Base-by-base conservation (phyloP, 2,329 filamentous ascomycete genomes). In the Aaosphaeria pasadenensis region DNA sequence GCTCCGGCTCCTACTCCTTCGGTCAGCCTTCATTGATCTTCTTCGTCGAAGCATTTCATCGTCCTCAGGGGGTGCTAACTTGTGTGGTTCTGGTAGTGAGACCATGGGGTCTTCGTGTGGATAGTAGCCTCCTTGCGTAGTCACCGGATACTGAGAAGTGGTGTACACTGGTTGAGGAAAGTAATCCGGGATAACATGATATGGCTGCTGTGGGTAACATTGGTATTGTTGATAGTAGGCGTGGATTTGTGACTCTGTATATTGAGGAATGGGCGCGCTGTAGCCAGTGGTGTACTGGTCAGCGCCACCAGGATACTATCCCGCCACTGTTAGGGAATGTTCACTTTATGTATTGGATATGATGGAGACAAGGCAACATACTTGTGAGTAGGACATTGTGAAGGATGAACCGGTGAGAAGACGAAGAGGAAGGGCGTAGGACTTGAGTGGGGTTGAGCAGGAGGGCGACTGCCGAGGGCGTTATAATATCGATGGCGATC, bases 181-280 rank as follows among this genome's bases (percentile, higher is more conserved):
- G 30, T 44, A 44, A 29, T 64, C 62, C 30, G 59, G 49, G 11
- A 66, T 51, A 28, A 63, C 48, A 6, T 57, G 50, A 39, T 64
- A 63, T 6, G 64, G 58, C 42, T 63, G 58, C 33, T 59, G 55
- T 31, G 63, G 64, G 39, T 62, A 65, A 46, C 54, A 56, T 40
- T 61, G 56, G 46, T 65, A 67, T 43, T 64, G 60, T 36, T 57
- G 54, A 43, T 62, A 63, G 47, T 67, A 65, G 33, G 56, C 49
- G 31, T 60, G 53, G 44, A 68, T 55, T 39, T 67, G 63, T 11
- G 62, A 49, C 33, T 66, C 62, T 6, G 64, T 68, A 50, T 67
- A 68, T 36, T 65, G 60, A 29, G 62, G 62, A 43, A 63, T 51
- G 13, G 42, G 6, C 17, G 39, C 9, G 6, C 45, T 28, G 24